Evolutionary conservation across 2,329 filamentous ascomycete species (phyloP), one percentile per base, ranked within the genome.

Genomic region (Neofusicoccum sp.): DNA sequence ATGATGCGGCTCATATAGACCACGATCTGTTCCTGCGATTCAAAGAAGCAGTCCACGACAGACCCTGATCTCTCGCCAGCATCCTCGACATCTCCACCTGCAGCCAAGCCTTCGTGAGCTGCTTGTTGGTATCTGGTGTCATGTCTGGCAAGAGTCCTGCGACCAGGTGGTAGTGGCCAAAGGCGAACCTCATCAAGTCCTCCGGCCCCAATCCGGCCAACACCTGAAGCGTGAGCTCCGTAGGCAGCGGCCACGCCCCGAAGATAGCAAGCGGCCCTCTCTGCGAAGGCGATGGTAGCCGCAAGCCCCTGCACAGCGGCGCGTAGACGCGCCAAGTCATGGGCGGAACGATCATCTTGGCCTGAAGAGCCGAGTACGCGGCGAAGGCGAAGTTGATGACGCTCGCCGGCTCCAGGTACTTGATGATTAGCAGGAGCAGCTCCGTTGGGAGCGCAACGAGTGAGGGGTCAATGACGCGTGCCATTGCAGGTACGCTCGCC

Each of bases 341-440:
- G 7, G 70, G 65, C 16, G 74, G 71, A 20, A 72, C 72, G 31
- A 75, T 63, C n/a, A 69, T 72, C 47, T 76, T 73, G 12, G 69
- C 68, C 54, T 72, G 70, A 6, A 82, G 69, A 3, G 77, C 69
- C 4, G 76, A 75, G 63, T 80, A 81, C 43, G 77, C 73, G 49
- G 78, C 78, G 34, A 82, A 73, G 2, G 76, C 76, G 53, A 82
- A 75, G 34, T 74, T 76, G 66, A 80, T 73, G 60, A 77, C 78
- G 6, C 77, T 70, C 7, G 75, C 69, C 4, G 74, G 68, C 26
- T 71, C 67, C 4, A 81, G 69, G 20, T 72, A 71, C 16, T 75
- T 66, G 61, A 80, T 71, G 14, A 82, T 78, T 43, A 75, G 71
- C 20, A 81, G 69, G 16, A 82, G 70, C 2, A 82, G 72, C 66